These are phyloP conservation scores for Sordariomycetes sp. DNA, from an alignment of 2,329 filamentous ascomycete genomes.

Conservation along the genomic window DNA sequence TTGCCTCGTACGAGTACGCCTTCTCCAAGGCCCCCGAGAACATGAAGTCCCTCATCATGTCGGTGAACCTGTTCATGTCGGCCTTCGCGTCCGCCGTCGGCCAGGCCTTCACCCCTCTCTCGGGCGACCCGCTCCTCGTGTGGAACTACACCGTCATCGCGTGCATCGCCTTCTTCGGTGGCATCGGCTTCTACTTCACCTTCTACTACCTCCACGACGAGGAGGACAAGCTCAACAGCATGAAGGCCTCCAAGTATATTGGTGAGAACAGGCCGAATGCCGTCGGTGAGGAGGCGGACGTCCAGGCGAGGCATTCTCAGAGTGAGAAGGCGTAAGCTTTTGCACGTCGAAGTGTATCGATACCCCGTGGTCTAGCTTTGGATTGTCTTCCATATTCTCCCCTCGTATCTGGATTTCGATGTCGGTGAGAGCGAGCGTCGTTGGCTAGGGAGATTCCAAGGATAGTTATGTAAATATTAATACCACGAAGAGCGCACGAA, in stretches of 20 bases:
- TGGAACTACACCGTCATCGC: constrained; percentile 63
- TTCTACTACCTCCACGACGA: constrained; percentile 54
- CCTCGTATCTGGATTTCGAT: too few species aligned
- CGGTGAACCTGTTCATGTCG: constrained; percentile 59
- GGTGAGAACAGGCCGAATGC: constrained; percentile 26
- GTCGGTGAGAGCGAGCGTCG: too few species aligned
- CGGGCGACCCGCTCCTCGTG: constrained; percentile 52
- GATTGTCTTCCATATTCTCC: too few species aligned
- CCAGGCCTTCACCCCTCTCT: constrained; percentile 54
- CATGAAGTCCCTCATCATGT: constrained; percentile 69
- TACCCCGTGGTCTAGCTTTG: too few species aligned
- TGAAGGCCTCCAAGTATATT: constrained; percentile 31
- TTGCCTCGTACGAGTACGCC: constrained; percentile 61
- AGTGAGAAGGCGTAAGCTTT: not conserved
- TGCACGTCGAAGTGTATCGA: not conserved
- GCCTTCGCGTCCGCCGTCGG: constrained; percentile 60
- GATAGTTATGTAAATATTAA: too few species aligned
- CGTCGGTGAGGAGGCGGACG: constrained; percentile 3
- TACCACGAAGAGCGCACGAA: too few species aligned
- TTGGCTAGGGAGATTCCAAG: too few species aligned
- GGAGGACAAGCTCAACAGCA: constrained; percentile 60
- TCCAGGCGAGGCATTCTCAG: not conserved
- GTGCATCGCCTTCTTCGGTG: constrained; percentile 51
- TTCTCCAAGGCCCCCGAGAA: constrained; percentile 69
- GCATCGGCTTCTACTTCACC: constrained; percentile 55